A percentile compares a stretch with the other conserved stretches of the same genome.
phyloP scores from a whole-genome alignment of 108 stramenopile species.

The Skeletonema grethae region DNA sequence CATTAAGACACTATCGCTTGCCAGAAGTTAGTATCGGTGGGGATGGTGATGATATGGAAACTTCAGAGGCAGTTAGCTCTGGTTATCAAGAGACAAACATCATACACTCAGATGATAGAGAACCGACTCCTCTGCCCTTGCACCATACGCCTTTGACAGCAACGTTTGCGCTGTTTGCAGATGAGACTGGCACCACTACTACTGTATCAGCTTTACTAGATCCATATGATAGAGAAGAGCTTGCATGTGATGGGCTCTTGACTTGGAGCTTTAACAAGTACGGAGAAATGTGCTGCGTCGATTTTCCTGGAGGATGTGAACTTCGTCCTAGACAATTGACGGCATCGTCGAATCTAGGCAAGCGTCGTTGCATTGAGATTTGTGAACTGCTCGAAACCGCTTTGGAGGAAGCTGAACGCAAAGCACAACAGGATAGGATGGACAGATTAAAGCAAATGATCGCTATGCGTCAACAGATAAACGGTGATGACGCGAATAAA shows the following conservation, averaged over 20 bases:
- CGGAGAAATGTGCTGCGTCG: slow-evolving; percentile 85
- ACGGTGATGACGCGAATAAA: slow-evolving; percentile 15
- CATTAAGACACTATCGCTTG: slow-evolving; percentile 88
- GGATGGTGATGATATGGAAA: slow-evolving; percentile 23
- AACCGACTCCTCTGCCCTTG: slow-evolving; percentile 89
- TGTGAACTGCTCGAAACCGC: slow-evolving; percentile 71
- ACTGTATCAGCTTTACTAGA: slow-evolving; percentile 68
- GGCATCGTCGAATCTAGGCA: slow-evolving; percentile 55
- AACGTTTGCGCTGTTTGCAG: slow-evolving; percentile 88
- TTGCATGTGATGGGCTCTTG: slow-evolving; percentile 73
- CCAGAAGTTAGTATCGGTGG: slow-evolving; percentile 64
- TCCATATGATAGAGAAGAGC: slow-evolving; percentile 83
- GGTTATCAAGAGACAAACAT: slow-evolving; percentile 51
- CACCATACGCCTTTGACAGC: slow-evolving; percentile 93
- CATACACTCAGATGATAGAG: slow-evolving; percentile 81
- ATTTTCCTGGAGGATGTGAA: slow-evolving; percentile 83
- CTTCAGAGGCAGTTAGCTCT: not conserved
- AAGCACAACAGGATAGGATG: slow-evolving; percentile 69
- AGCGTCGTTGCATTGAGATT: slow-evolving; percentile 48
- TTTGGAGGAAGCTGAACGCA: slow-evolving; percentile 68
- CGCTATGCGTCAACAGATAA: not conserved
- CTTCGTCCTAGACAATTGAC: slow-evolving; percentile 56
- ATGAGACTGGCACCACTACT: slow-evolving; percentile 52
- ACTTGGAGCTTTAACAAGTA: slow-evolving; percentile 87
- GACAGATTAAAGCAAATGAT: slow-evolving; percentile 45